Evolutionary conservation across 2,329 filamentous ascomycete genomes (phyloP).

Genomic region (Coleophoma crateriformis): DNA sequence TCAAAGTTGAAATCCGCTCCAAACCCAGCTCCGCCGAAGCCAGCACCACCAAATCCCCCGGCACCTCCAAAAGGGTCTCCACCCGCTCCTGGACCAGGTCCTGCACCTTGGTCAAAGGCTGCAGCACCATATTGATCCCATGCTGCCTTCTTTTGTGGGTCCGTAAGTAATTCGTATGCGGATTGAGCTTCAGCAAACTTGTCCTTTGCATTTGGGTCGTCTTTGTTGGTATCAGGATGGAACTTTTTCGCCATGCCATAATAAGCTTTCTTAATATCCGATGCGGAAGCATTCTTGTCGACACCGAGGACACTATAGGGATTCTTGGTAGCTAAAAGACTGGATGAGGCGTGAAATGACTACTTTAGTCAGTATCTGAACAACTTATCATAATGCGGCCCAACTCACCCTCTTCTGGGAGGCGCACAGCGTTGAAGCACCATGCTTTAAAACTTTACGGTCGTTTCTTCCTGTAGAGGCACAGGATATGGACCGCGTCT

Average conservation of each 20-base stretch:
- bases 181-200: constrained; percentile 90
- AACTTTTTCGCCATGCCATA: constrained; percentile 97
- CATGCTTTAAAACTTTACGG: constrained; percentile 1
- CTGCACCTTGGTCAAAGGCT: constrained; percentile 69
- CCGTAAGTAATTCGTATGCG: constrained; percentile 89
- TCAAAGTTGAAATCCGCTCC: constrained; percentile 89
- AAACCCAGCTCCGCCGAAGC: constrained; percentile 51
- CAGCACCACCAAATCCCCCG: constrained; percentile 50
- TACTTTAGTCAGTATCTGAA: constrained; percentile 7
- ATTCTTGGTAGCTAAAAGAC: constrained; percentile 47
- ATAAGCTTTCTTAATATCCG: constrained; percentile 97
- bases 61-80: constrained; percentile 58
- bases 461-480: constrained; percentile 3
- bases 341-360: constrained; percentile 25
- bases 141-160: constrained; percentile 86
- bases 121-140: constrained; percentile 88
- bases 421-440: neutral
- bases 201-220: constrained; percentile 87
- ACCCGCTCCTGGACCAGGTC: constrained; percentile 46
- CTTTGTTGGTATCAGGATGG: constrained; percentile 97
- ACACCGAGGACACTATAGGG: constrained; percentile 88
- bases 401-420: constrained; percentile 19
- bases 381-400: neutral
- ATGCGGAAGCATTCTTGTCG: constrained; percentile 68
- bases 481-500: constrained; percentile 14